phyloP scores from a whole-genome alignment of 192 early-diverging fungal genomes.

The Rhizophagus clarus region DNA sequence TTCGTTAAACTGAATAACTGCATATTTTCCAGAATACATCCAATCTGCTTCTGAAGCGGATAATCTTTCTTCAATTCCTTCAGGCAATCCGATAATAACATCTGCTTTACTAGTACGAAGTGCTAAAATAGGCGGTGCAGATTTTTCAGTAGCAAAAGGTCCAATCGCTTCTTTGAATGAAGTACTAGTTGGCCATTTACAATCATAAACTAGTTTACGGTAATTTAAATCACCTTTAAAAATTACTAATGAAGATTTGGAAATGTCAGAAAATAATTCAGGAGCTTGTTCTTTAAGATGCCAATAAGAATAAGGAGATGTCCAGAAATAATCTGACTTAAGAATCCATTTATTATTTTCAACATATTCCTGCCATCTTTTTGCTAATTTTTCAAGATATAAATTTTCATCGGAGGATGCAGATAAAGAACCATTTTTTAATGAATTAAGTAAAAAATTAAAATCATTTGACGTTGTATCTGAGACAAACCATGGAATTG shows the following conservation, averaged over 20 bases:
- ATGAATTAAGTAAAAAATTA: constrained; percentile 59
- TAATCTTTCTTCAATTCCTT: constrained; percentile 59
- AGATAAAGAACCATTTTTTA: constrained; percentile 40
- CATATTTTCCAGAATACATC: constrained; percentile 74
- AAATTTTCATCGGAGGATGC: constrained; percentile 37
- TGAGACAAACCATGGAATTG: constrained; percentile 95
- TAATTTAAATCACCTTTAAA: constrained; percentile 99
- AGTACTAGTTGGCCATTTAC: constrained; percentile 80
- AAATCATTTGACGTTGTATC: constrained; percentile 89
- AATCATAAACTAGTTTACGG: constrained; percentile 92
- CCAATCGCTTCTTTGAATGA: constrained; percentile 87
- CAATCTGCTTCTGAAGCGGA: constrained; percentile 54
- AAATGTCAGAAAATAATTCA: constrained; percentile 63
- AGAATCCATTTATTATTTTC: constrained; percentile 66
- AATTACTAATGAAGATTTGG: constrained; percentile 66
- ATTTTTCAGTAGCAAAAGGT: constrained; percentile 52
- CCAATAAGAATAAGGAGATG: constrained; percentile 78
- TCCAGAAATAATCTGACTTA: constrained; percentile 82
- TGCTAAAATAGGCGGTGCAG: constrained; percentile 66
- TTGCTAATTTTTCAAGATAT: constrained; percentile 54
- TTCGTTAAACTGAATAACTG: constrained; percentile 53
- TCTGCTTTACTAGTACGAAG: constrained; percentile 91
- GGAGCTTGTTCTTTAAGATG: constrained; percentile 70
- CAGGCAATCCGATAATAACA: constrained; percentile 70
- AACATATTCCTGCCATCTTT: constrained; percentile 70